Evolutionary conservation across 225 moss, liverwort and hornwort genomes (phyloP).

Genomic region (Physcomitrellopsis africana): DNA sequence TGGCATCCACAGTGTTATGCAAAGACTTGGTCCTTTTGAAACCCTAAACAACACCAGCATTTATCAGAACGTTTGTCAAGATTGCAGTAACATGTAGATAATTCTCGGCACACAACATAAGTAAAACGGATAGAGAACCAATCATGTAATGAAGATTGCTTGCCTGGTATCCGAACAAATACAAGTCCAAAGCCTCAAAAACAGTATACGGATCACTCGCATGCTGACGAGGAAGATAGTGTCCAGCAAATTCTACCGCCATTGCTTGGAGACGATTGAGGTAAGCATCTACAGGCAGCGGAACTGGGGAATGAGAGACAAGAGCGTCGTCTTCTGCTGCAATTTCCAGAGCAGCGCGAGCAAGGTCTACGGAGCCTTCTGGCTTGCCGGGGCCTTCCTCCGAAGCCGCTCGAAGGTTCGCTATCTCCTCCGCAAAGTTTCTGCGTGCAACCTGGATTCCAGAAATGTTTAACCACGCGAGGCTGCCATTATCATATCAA

Average conservation of each 20-base stretch:
- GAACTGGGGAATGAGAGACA: conserved; percentile 91
- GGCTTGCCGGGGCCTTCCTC: conserved; percentile 18
- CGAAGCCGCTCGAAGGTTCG: conserved; percentile 48
- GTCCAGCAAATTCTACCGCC: conserved; percentile 90
- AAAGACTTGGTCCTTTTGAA: conserved; percentile 72
- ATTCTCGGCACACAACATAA: neutral
- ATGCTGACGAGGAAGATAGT: conserved; percentile 68
- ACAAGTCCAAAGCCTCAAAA: conserved; percentile 78
- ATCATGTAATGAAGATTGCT: neutral
- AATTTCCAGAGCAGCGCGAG: conserved; percentile 86
- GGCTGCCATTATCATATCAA: too few species aligned
- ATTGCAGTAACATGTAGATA: neutral
- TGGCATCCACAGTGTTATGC: conserved; percentile 66
- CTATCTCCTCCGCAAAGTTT: conserved; percentile 64
- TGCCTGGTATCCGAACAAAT: conserved; percentile 89
- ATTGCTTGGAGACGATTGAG: conserved; percentile 84
- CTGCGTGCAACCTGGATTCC: conserved; percentile 50
- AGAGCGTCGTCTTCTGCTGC: conserved; percentile 96
- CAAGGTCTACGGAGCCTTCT: conserved; percentile 59
- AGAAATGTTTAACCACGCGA: neutral
- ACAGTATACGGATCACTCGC: conserved; percentile 41
- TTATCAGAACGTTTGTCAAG: conserved; percentile 30
- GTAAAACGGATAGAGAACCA: neutral
- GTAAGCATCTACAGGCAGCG: conserved; percentile 92
- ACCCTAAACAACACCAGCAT: conserved; percentile 58